A percentile compares a stretch with the other conserved stretches of the same genome.
phyloP scores from a whole-genome alignment of 1,139 yeast genomes.

The Magnusiomyces fungicola region DNA sequence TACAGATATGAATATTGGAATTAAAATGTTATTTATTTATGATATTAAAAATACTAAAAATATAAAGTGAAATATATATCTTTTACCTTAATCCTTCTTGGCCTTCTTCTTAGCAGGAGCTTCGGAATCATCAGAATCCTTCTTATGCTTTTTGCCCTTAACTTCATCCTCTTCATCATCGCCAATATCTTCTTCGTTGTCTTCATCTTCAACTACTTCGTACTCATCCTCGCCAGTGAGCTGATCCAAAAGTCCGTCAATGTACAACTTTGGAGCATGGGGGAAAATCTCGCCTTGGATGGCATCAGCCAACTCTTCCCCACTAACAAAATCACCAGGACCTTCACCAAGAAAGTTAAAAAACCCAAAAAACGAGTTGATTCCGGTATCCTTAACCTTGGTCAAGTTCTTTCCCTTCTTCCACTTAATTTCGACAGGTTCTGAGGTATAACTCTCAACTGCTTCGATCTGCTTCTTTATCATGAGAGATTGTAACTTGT shows the following conservation, averaged over 20 bases:
- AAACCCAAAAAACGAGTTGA: slow-evolving; percentile 35
- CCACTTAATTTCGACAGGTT: slow-evolving; percentile 32
- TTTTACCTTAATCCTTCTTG: neutral
- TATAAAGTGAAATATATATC: neutral
- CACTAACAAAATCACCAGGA: slow-evolving; percentile 30
- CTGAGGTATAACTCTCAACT: slow-evolving; percentile 18
- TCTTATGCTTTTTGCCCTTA: slow-evolving; percentile 19
- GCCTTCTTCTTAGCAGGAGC: slow-evolving; percentile 4
- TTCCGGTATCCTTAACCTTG: slow-evolving; percentile 20
- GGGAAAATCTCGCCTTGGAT: slow-evolving; percentile 36
- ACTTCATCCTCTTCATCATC: slow-evolving; percentile 24
- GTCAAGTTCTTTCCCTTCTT: slow-evolving; percentile 32
- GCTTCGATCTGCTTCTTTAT: neutral
- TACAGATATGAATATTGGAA: neutral
- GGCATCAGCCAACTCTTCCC: slow-evolving; percentile 32
- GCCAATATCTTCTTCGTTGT: slow-evolving; percentile 21
- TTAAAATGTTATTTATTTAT: neutral
- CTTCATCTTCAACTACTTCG: slow-evolving; percentile 23
- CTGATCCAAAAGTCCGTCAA: slow-evolving; percentile 22
- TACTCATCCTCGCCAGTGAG: slow-evolving; percentile 22
- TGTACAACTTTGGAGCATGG: slow-evolving; percentile 33
- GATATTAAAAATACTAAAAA: neutral
- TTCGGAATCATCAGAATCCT: slow-evolving; percentile 6
- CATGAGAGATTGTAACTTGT: neutral
- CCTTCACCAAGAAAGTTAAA: slow-evolving; percentile 30